Evolutionary conservation across 2,329 filamentous ascomycete genomes (phyloP).

Genomic region (Hypocrella siamensis): DNA sequence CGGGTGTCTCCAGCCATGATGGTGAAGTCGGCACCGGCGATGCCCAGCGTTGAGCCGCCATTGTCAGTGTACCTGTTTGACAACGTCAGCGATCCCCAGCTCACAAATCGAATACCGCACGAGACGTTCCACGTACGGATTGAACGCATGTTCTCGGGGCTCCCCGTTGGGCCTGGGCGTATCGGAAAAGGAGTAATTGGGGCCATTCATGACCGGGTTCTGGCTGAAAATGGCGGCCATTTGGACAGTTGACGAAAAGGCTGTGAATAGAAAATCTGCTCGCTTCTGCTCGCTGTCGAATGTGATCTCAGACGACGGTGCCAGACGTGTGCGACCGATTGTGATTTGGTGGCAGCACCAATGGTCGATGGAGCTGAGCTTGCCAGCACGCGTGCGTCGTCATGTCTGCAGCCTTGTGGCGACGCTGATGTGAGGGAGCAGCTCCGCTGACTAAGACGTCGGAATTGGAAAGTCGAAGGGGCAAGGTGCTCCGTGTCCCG

Average conservation of each 20-base stretch:
- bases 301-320: background rate
- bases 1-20: constrained; percentile 96
- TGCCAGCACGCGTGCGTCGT: constrained; percentile 20
- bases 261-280: background rate
- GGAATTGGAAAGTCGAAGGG: too few relatives aligned
- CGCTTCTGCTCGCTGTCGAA: background rate
- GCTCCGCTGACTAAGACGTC: constrained; percentile 29
- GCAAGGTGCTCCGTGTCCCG: too few relatives aligned
- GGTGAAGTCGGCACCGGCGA: constrained; percentile 84
- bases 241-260: constrained; percentile 9
- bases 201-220: constrained; percentile 52
- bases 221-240: constrained; percentile 57
- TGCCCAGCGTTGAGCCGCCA: constrained; percentile 88
- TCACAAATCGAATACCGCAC: too few relatives aligned
- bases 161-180: constrained; percentile 38
- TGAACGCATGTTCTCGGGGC: constrained; percentile 66
- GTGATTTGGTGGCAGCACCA: too few relatives aligned
- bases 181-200: constrained; percentile 54
- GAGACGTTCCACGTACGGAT: constrained; percentile 58
- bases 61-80: constrained; percentile 79
- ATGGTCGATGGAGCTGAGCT: constrained; percentile 10
- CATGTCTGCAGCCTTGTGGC: constrained; percentile 4
- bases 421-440: constrained; percentile 12
- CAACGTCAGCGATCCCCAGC: too few relatives aligned
- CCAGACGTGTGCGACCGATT: too few relatives aligned